A percentile compares a stretch with the other conserved stretches of the same genome.
Evolutionary conservation across 1,139 yeast species (phyloP).

Genomic region (Hansenula sp.): DNA sequence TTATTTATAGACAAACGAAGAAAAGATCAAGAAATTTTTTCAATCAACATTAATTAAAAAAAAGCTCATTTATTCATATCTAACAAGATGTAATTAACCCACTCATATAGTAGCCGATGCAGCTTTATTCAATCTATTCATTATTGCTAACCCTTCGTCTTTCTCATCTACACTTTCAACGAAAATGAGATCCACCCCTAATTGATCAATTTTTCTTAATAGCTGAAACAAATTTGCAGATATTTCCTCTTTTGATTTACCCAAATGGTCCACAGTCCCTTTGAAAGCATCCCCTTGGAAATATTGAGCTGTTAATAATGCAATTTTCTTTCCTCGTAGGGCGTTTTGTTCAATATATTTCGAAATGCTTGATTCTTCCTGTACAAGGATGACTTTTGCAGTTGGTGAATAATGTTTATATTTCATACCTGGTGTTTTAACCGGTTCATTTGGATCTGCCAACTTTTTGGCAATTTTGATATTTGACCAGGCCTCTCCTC

Average conservation of each 20-base stretch:
- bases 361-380: slow-evolving; percentile 18
- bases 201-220: slow-evolving; percentile 70
- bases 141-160: slow-evolving; percentile 86
- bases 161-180: slow-evolving; percentile 68
- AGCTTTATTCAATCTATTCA: slow-evolving; percentile 88
- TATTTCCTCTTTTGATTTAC: slow-evolving; percentile 56
- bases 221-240: slow-evolving; percentile 70
- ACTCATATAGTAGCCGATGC: slow-evolving; percentile 46
- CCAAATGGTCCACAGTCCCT: slow-evolving; percentile 45
- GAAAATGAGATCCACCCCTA: slow-evolving; percentile 55
- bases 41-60: not conserved
- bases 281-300: slow-evolving; percentile 20
- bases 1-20: not conserved
- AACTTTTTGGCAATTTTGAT: slow-evolving; percentile 62
- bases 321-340: slow-evolving; percentile 20
- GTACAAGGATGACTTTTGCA: slow-evolving; percentile 76
- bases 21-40: too few species aligned
- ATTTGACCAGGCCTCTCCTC: slow-evolving; percentile 65
- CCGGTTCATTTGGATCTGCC: slow-evolving; percentile 65
- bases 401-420: slow-evolving; percentile 92
- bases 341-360: slow-evolving; percentile 12
- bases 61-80: not conserved
- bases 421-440: slow-evolving; percentile 96
- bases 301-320: slow-evolving; percentile 26
- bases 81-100: not conserved